A percentile compares a stretch with the other conserved stretches of the same genome.
phyloP scores from a whole-genome alignment of 805 yeast genomes.

The Metschnikowia kofuensis region DNA sequence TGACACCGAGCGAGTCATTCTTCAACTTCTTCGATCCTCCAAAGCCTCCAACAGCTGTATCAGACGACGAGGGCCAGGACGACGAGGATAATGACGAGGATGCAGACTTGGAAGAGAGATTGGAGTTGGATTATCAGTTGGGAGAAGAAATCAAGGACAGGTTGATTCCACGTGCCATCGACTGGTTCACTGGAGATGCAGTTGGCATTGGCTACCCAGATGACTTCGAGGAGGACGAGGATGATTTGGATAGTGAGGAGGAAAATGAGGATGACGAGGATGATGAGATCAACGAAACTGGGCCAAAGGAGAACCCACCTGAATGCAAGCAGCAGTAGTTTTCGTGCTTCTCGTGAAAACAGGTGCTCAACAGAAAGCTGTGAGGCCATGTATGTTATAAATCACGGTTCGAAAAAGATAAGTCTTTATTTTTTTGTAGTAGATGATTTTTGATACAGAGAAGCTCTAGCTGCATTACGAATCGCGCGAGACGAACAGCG shows the following conservation, averaged over 20 bases:
- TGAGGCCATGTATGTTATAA: too few relatives aligned
- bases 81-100: conserved; percentile 60
- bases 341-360: too few relatives aligned
- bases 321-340: conserved; percentile 70
- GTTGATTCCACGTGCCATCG: conserved; percentile 92
- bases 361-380: too few relatives aligned
- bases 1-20: conserved; percentile 92
- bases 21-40: conserved; percentile 97
- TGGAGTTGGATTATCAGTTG: conserved; percentile 89
- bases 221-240: conserved; percentile 58
- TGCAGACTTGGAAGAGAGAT: conserved; percentile 73
- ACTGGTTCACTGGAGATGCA: conserved; percentile 98
- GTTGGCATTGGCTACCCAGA: conserved; percentile 65
- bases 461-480: too few relatives aligned
- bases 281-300: conserved; percentile 54
- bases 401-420: too few relatives aligned
- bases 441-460: too few relatives aligned
- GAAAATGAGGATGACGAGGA: conserved; percentile 58
- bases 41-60: conserved; percentile 57
- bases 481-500: too few relatives aligned
- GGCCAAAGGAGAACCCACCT: conserved; percentile 62
- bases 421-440: too few relatives aligned
- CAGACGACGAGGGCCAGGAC: conserved; percentile 50
- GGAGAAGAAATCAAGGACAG: conserved; percentile 97
- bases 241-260: conserved; percentile 25